Evolutionary conservation across 176 grass and related monocot genomes (phyloP), one percentile per base, ranked within the genome.

Genomic region (Eremochloa ophiuroides): DNA sequence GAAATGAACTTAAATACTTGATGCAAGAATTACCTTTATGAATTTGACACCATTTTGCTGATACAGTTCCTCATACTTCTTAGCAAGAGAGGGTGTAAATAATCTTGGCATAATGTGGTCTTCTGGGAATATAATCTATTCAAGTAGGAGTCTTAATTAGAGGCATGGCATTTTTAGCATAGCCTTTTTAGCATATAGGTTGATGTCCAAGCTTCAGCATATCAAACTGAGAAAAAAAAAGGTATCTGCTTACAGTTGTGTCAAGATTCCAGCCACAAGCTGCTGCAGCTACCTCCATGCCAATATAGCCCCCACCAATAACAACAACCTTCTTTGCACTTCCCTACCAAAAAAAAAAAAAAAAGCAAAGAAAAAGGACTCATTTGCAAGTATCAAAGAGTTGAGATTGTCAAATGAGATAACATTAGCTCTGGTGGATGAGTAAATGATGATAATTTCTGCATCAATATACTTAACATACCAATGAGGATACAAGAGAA

Each of bases 301-400:
- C 95, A 88, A 98, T 98, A 86, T 98, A 98, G 27, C 95, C 95
- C 79, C 95, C 95, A 64, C 95, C 95, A 74, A 98, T 91, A 85
- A 98, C 71, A 60, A 85, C 88, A 72, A 98, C 46, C 41, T 93
- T 98, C 74, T 95, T 93, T 73, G 92, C 82, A 68, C 50, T 93
- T 76, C 87, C 85, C 95, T 98, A 85, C 51, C 23, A 85, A 69
- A 88, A 62, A 51, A 58, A 44, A 28, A 85, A 69, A 88, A 62
- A 51, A 58, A 44, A 51, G 17, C 72, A 39, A 71, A 71, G 4
- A 77, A 85, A 51, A 76, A 61, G n/a, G 68, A 56, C 42, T 74
- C 40, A 75, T 37, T 15, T 80, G 35, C 60, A 85, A 42, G 62
- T 23, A 12, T 33, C 78, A 44, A 46, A 80, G 62, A 33, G 60